Evolutionary conservation across 2,329 filamentous ascomycete species (phyloP), one percentile per base, ranked within the genome.

Genomic region (Thermothelomyces thermophilus): DNA sequence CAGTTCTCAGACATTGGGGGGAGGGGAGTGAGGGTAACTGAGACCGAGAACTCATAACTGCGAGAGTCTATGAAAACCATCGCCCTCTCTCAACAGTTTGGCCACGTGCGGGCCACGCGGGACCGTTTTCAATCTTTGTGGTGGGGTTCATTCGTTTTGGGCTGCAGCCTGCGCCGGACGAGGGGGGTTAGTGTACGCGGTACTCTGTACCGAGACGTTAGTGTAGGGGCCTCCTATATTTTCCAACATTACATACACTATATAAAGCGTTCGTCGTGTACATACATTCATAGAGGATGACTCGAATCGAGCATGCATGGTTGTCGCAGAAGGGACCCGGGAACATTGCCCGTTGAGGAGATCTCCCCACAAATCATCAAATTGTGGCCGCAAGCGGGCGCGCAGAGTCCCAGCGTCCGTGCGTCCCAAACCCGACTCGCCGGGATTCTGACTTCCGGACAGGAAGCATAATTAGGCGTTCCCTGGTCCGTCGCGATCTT

Each of bases 331-430:
- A 16, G 31, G 35, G 22, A 45, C 19, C 36, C 45, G 50, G 50
- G 30, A 36, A 47, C 28, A 46, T 26, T 52, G 45, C 50, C 50
- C 30, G n/a, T 48, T 48, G 24, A 2, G 41, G 50, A 48, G 45
- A 42, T 20, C 28, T n/a, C 13, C n/a, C 41, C 48, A 35, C 41
- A 14, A 50, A 50, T 40, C 41, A 45, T 2, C 13, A 17, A 31
- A n/a, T n/a, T n/a, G 24, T 30, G 8, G 34, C 26, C 19, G 14
- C 16, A 30, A n/a, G 17, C 5, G 8, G 19, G 9, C 5, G 19
- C 33, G 11, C 8, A 24, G n/a, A 34, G 24, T 10, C 17, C 14
- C 24, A 30, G 11, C 31, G 24, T 48, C 37, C 28, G 28, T 41
- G 37, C 31, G 30, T 19, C 19, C 7, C 30, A 11, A 31, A 28